Evolutionary conservation across 2,329 filamentous ascomycete genomes (phyloP).

Genomic region (Byssothecium circinans): DNA sequence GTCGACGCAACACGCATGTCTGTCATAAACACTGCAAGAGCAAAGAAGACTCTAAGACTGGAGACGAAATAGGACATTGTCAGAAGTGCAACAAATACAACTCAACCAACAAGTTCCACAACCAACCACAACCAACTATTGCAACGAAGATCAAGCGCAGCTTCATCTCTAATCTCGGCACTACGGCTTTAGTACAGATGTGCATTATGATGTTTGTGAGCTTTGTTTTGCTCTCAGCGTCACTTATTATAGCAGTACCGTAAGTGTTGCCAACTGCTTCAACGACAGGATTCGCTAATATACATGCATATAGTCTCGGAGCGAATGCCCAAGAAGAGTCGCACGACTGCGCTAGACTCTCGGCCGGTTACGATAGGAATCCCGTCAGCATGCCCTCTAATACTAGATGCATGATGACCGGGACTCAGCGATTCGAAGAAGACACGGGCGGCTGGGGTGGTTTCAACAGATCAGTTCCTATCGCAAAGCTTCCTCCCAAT

Average conservation of each 20-base stretch:
- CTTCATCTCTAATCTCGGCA: constrained; percentile 32
- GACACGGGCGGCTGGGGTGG: constrained; percentile 29
- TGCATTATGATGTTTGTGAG: constrained; percentile 25
- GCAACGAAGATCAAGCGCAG: constrained; percentile 36
- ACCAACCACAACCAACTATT: constrained; percentile 29
- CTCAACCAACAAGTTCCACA: constrained; percentile 19
- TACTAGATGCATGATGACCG: too few relatives aligned
- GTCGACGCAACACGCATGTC: constrained; percentile 22
- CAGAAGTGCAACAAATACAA: constrained; percentile 36
- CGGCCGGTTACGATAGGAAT: too few relatives aligned
- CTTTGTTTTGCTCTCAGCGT: constrained; percentile 22
- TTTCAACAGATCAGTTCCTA: constrained; percentile 22
- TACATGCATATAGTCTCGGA: neutral
- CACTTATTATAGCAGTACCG: constrained; percentile 21
- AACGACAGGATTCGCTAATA: neutral
- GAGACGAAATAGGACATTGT: constrained; percentile 37
- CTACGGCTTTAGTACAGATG: constrained; percentile 36
- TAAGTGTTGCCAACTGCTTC: constrained; percentile 8
- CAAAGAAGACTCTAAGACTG: constrained; percentile 21
- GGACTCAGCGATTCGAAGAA: constrained; percentile 7
- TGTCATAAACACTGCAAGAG: constrained; percentile 38
- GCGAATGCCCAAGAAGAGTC: too few relatives aligned
- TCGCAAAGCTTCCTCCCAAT: constrained; percentile 20
- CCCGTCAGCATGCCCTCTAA: too few relatives aligned
- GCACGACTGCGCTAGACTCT: too few relatives aligned